Percentiles rank a stretch among this genome's conserved stretches.
Evolutionary conservation across 2,329 filamentous ascomycete species (phyloP).

Genomic region (Diaporthe citriasiana): DNA sequence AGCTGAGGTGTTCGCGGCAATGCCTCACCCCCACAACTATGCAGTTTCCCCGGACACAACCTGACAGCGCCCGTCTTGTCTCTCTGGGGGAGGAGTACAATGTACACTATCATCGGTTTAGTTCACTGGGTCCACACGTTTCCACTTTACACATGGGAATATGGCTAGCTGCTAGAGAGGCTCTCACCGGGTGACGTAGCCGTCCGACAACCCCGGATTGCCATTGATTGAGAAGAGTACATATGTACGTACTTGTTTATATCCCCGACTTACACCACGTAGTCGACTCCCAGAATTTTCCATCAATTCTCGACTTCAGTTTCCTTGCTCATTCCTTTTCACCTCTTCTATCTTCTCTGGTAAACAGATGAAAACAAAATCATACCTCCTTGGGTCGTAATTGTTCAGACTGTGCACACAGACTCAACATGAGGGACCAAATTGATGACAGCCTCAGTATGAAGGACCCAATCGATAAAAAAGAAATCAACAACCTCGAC

Average conservation of each 20-base stretch:
- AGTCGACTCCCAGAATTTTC: neutral
- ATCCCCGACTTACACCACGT: neutral
- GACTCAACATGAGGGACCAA: neutral
- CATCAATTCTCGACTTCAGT: neutral
- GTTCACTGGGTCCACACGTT: neutral
- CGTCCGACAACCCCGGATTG: neutral
- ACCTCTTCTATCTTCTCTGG: neutral
- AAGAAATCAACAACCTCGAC: neutral
- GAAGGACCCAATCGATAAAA: conserved; percentile 6
- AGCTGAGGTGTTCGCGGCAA: neutral
- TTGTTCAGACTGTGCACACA: neutral
- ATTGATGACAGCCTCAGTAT: neutral
- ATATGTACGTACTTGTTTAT: neutral
- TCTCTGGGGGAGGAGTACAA: neutral
- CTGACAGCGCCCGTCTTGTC: neutral
- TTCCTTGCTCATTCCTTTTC: neutral
- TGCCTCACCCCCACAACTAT: neutral
- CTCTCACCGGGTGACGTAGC: neutral
- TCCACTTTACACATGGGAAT: neutral
- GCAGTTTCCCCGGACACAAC: neutral
- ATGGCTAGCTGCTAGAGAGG: neutral
- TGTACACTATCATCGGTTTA: neutral
- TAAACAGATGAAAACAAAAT: neutral
- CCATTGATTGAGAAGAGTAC: neutral
- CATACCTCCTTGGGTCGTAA: neutral